Conservation (phyloP, 2,329 filamentous ascomycete genomes). For the Sarocladium brachiariae region DNA sequence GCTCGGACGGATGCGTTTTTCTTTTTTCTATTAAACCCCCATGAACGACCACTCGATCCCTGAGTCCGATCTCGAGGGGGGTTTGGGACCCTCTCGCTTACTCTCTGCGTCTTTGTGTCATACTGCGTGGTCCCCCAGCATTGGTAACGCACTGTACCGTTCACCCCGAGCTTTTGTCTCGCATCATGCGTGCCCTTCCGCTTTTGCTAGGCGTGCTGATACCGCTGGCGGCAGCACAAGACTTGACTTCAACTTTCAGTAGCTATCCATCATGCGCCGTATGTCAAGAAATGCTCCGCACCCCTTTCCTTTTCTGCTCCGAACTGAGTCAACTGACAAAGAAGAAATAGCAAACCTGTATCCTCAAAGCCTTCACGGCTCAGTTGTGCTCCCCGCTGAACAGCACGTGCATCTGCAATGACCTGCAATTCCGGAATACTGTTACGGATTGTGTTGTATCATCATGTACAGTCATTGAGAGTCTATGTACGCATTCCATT, state of each 20-base stretch:
- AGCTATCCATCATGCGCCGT: conserved; percentile 1
- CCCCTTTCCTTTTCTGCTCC: too few species aligned
- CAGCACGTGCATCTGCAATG: not conserved
- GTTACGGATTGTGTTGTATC: conserved; percentile 10
- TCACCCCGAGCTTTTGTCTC: too few species aligned
- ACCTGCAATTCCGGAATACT: not conserved
- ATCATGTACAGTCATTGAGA: conserved; percentile 14
- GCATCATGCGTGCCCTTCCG: not conserved
- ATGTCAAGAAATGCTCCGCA: too few species aligned
- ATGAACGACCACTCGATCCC: not conserved
- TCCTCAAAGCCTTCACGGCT: not conserved
- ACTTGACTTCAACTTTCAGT: not conserved
- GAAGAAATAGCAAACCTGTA: not conserved
- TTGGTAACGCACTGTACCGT: too few species aligned
- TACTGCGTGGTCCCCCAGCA: too few species aligned
- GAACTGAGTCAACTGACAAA: not conserved
- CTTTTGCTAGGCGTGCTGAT: not conserved
- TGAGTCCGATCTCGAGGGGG: not conserved
- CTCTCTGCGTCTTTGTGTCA: not conserved
- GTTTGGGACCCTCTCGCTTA: not conserved
- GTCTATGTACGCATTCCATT: conserved; percentile 11
- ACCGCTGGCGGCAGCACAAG: not conserved
- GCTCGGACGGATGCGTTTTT: too few species aligned
- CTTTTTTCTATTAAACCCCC: not conserved
- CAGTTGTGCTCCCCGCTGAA: not conserved